These are phyloP conservation scores for Metarhizium rileyi DNA, from an alignment of 2,329 filamentous ascomycete genomes.

Conservation along the genomic window DNA sequence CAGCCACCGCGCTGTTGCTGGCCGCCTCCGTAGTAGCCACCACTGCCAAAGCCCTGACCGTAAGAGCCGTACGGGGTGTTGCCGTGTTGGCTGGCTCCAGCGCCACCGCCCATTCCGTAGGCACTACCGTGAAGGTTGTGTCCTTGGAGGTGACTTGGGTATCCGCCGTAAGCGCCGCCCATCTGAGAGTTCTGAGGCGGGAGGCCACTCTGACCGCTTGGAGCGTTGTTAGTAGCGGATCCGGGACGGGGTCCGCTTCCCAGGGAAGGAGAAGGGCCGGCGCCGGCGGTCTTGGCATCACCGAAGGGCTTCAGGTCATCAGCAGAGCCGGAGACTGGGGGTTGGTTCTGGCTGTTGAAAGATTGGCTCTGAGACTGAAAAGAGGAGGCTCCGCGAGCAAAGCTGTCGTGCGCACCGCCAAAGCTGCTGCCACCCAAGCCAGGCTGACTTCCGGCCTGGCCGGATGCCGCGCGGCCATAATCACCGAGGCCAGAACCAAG, in stretches of 20 bases:
- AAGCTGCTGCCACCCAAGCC: conserved; percentile 42
- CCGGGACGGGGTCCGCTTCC: conserved; percentile 44
- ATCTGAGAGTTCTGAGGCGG: conserved; percentile 47
- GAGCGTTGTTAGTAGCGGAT: conserved; percentile 45
- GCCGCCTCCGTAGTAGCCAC: conserved; percentile 34
- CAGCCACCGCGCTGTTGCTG: conserved; percentile 44
- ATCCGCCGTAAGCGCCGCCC: conserved; percentile 41
- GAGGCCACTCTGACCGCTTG: conserved; percentile 40
- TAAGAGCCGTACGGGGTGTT: conserved; percentile 46
- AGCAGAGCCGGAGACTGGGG: conserved; percentile 27
- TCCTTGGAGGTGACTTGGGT: conserved; percentile 44
- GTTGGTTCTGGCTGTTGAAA: conserved; percentile 42
- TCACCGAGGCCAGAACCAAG: conserved; percentile 43
- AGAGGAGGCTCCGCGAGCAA: conserved; percentile 39
- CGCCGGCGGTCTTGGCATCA: conserved; percentile 39
- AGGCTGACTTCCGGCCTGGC: conserved; percentile 39
- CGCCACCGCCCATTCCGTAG: conserved; percentile 43
- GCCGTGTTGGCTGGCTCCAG: conserved; percentile 40
- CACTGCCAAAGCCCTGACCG: conserved; percentile 36
- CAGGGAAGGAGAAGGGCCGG: conserved; percentile 48
- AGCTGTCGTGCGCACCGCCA: conserved; percentile 45
- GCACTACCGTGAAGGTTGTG: conserved; percentile 44
- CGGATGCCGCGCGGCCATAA: conserved; percentile 41
- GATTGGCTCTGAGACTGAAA: conserved; percentile 48
- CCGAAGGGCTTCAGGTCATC: conserved; percentile 53